Evolutionary conservation across 2,329 filamentous ascomycete genomes (phyloP), one percentile per base, ranked within the genome.

Genomic region (Colletotrichum musae): DNA sequence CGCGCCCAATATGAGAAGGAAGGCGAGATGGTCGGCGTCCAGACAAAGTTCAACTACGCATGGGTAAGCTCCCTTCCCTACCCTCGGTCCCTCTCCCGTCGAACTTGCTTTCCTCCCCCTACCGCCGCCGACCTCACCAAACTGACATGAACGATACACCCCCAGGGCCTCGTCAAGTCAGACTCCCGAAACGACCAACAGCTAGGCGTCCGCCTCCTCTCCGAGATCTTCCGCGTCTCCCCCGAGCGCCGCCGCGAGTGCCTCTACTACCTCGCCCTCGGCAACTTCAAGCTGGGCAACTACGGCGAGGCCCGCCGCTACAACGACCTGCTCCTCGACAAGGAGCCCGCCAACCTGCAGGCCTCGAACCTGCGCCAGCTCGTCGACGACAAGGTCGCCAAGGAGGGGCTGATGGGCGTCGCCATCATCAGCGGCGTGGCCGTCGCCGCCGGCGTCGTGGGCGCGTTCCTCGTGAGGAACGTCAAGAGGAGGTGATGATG

Each of bases 31-130:
- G 95, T 97, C 70, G 95, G 95, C 70, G 89, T 99, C 48, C 96
- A 99, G 82, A 99, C 96, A 71, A 98, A 98, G 80, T 99, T 99
- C 89, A 99, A 99, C 90, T 98, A 95, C 81, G 95, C 96, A 79
- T 99, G 96, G 96, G 94, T 97, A 89, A 66, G 86, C 43, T 43
- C 13, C 45, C 36, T 56, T 52, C 47, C 16, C 53, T 10, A 51
- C 48, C 52, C 51, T 43, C n/a, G n/a, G 15, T 36, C 24, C 32
- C 28, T n/a, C 28, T n/a, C n/a, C n/a, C n/a, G n/a, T n/a, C n/a
- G n/a, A n/a, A n/a, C n/a, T n/a, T n/a, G n/a, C n/a, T n/a, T n/a
- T n/a, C n/a, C n/a, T n/a, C n/a, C n/a, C n/a, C n/a, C n/a, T n/a
- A n/a, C n/a, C n/a, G n/a, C n/a, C n/a, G n/a, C n/a, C n/a, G n/a